Evolutionary conservation across 441 rosid species (phyloP).

Genomic region (Adansonia madagascariensis): DNA sequence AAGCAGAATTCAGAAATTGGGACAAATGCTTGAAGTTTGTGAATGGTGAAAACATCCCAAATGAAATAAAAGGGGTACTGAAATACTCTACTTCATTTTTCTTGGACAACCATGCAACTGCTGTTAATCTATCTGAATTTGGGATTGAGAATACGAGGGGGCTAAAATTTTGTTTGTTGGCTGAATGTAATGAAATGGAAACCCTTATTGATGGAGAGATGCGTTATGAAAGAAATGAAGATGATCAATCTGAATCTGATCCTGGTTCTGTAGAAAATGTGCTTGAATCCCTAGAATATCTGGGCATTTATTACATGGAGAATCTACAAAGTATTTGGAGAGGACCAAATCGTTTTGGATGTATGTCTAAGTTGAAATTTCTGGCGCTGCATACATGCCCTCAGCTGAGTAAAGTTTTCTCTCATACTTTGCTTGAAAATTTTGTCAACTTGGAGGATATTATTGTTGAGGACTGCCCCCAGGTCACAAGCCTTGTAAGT

Average conservation of each 20-base stretch:
- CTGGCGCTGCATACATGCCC: conserved; percentile 32
- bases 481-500: conserved; percentile 16
- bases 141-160: neutral
- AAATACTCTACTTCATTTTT: neutral
- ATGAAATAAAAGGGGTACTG: neutral
- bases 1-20: neutral
- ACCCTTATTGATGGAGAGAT: conserved; percentile 15
- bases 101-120: neutral
- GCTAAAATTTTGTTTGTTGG: neutral
- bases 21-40: conserved; percentile 12
- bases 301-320: conserved; percentile 27
- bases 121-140: neutral
- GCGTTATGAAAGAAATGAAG: neutral
- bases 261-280: neutral
- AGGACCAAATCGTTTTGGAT: neutral
- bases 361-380: conserved; percentile 15
- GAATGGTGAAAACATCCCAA: neutral
- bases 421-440: conserved; percentile 3
- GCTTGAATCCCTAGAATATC: neutral
- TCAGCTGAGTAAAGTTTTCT: conserved; percentile 21
- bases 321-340: conserved; percentile 26
- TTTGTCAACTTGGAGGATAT: conserved; percentile 26
- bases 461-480: conserved; percentile 27
- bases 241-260: neutral
- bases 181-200: neutral